Conservation (phyloP, 768 basidiomycete genomes). For the Fomitopsis serialis region DNA sequence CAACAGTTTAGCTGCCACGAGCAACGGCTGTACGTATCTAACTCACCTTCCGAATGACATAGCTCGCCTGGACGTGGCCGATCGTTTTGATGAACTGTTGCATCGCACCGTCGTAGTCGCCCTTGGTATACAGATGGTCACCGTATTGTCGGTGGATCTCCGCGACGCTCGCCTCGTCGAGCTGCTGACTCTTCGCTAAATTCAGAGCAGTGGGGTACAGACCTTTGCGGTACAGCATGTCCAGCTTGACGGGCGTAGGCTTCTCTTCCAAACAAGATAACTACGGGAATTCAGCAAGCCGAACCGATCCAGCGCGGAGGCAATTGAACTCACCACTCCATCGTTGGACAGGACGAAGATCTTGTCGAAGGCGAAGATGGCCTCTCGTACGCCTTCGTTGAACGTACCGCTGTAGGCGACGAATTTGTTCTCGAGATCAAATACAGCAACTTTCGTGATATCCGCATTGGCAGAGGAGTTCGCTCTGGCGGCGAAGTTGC, state of each 20-base stretch:
- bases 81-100: slow-evolving; percentile 88
- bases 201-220: slow-evolving; percentile 78
- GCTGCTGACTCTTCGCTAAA: slow-evolving; percentile 72
- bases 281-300: slow-evolving; percentile 27
- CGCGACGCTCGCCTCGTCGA: slow-evolving; percentile 70
- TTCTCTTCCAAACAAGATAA: slow-evolving; percentile 69
- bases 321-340: slow-evolving; percentile 67
- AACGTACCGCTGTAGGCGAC: slow-evolving; percentile 81
- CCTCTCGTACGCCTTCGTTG: slow-evolving; percentile 74
- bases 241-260: slow-evolving; percentile 78
- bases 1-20: slow-evolving; percentile 7
- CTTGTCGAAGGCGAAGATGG: slow-evolving; percentile 77
- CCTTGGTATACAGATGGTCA: slow-evolving; percentile 85
- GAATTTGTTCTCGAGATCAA: slow-evolving; percentile 90
- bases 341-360: slow-evolving; percentile 77
- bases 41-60: slow-evolving; percentile 90
- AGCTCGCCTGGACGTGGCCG: slow-evolving; percentile 85
- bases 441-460: slow-evolving; percentile 75
- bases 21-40: not conserved
- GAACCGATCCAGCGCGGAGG: not conserved
- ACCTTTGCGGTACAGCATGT: slow-evolving; percentile 76
- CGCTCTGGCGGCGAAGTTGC: slow-evolving; percentile 60
- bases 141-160: slow-evolving; percentile 90
- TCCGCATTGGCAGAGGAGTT: slow-evolving; percentile 44
- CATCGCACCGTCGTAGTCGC: slow-evolving; percentile 92